Percentiles rank a stretch among this genome's conserved stretches.
Evolutionary conservation across 2,329 filamentous ascomycete genomes (phyloP).

Genomic region (Colletotrichum tabaci): DNA sequence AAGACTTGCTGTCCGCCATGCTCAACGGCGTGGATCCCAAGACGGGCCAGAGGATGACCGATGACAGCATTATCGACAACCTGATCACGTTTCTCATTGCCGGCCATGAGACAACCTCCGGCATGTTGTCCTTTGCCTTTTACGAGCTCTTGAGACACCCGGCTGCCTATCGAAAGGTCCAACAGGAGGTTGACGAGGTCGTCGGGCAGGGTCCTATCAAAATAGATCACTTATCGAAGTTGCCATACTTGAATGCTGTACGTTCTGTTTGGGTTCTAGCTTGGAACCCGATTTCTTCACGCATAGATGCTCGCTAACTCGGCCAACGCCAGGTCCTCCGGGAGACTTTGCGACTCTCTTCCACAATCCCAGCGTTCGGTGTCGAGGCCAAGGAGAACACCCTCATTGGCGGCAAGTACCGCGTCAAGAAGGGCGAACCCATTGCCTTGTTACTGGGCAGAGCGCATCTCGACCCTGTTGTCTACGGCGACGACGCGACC

Average conservation of each 20-base stretch:
- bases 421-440: constrained; percentile 59
- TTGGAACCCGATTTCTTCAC: neutral
- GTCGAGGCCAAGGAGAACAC: constrained; percentile 56
- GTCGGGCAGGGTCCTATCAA: constrained; percentile 70
- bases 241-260: constrained; percentile 74
- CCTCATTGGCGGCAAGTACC: constrained; percentile 68
- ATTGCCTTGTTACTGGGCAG: constrained; percentile 63
- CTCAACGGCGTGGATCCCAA: constrained; percentile 74
- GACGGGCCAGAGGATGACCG: constrained; percentile 73
- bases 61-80: constrained; percentile 74
- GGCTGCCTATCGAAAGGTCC: constrained; percentile 70
- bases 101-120: constrained; percentile 79
- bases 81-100: constrained; percentile 80
- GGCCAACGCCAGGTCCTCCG: constrained; percentile 59
- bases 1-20: constrained; percentile 79
- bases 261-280: neutral
- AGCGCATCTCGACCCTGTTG: constrained; percentile 68
- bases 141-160: constrained; percentile 77
- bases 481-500: constrained; percentile 70
- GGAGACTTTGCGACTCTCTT: constrained; percentile 60
- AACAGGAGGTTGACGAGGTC: constrained; percentile 77
- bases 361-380: constrained; percentile 48
- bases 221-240: constrained; percentile 71
- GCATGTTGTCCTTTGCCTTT: constrained; percentile 75
- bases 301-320: constrained; percentile 7